These are phyloP conservation scores for Carex myosuroides DNA, from an alignment of 176 grass and related monocot species.

Conservation along the genomic window DNA sequence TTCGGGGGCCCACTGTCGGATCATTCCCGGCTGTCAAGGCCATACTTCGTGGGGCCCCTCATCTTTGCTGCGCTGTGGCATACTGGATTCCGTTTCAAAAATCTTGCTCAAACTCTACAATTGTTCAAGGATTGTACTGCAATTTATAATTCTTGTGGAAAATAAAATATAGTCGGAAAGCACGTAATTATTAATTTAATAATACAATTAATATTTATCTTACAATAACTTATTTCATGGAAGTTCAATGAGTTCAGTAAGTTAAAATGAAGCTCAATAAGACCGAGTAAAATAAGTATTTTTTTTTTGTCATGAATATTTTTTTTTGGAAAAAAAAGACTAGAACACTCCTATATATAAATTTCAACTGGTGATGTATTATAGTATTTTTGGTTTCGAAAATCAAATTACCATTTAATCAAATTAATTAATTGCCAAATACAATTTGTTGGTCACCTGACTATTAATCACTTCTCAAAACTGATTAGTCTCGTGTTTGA, in stretches of 20 bases:
- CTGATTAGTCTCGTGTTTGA: no score
- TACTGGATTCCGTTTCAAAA: slow-evolving; percentile 1
- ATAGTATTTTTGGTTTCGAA: no score
- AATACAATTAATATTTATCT: no score
- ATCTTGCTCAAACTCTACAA: not conserved
- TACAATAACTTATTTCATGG: no score
- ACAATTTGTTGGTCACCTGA: no score
- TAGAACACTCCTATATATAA: no score
- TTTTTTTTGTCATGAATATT: no score
- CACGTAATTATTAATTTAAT: not conserved
- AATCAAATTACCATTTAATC: no score
- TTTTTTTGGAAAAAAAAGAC: no score
- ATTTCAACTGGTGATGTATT: no score
- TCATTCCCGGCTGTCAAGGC: slow-evolving; percentile 18
- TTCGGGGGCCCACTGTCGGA: slow-evolving; percentile 1
- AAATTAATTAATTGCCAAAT: no score
- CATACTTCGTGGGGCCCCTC: not conserved
- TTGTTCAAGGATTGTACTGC: not conserved
- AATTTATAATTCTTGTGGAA: not conserved
- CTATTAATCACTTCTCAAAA: no score
- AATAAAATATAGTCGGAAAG: not conserved
- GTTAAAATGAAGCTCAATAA: not conserved
- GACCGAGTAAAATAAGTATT: not conserved
- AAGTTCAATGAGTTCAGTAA: not conserved
- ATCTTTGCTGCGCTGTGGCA: not conserved